Evolutionary conservation across 2,329 filamentous ascomycete species (phyloP).

Genomic region (Penicillium hordei): DNA sequence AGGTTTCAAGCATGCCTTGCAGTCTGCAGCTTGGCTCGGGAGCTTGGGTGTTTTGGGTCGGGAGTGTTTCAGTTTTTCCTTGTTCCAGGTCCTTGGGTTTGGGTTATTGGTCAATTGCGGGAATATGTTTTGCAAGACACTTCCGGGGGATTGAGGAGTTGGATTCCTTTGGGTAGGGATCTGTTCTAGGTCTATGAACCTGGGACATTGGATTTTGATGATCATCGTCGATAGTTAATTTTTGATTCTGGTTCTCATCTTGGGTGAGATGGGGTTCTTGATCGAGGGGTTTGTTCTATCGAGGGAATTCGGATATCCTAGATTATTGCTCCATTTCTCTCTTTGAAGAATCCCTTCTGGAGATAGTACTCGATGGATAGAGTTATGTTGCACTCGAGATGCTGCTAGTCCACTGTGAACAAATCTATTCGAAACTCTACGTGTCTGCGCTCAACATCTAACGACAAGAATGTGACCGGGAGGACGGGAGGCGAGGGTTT

Average conservation of each 20-base stretch:
- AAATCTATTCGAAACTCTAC: not conserved
- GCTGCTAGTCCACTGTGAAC: not conserved
- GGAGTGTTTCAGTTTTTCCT: slow-evolving; percentile 16
- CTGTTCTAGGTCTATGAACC: not conserved
- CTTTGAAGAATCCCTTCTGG: not conserved
- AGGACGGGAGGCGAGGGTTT: slow-evolving; percentile 20
- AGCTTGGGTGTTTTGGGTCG: slow-evolving; percentile 2
- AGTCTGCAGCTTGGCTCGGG: slow-evolving; percentile 16
- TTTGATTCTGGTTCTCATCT: not conserved
- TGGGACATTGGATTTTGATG: not conserved
- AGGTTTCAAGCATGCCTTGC: slow-evolving; percentile 30
- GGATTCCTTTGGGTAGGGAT: not conserved
- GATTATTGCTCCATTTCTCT: not conserved
- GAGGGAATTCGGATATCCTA: not conserved
- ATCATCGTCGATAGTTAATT: not conserved
- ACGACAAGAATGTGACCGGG: slow-evolving; percentile 22
- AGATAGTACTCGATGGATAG: not conserved
- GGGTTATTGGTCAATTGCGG: slow-evolving; percentile 10
- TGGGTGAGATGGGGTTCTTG: not conserved
- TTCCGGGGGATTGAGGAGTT: not conserved
- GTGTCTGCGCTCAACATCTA: slow-evolving; percentile 2
- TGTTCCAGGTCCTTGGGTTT: slow-evolving; percentile 8
- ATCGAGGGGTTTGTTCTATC: not conserved
- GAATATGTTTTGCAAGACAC: not conserved
- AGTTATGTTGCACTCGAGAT: not conserved